Conservation (phyloP, 2,329 filamentous ascomycete genomes). For the Clarireedia hainanense region DNA sequence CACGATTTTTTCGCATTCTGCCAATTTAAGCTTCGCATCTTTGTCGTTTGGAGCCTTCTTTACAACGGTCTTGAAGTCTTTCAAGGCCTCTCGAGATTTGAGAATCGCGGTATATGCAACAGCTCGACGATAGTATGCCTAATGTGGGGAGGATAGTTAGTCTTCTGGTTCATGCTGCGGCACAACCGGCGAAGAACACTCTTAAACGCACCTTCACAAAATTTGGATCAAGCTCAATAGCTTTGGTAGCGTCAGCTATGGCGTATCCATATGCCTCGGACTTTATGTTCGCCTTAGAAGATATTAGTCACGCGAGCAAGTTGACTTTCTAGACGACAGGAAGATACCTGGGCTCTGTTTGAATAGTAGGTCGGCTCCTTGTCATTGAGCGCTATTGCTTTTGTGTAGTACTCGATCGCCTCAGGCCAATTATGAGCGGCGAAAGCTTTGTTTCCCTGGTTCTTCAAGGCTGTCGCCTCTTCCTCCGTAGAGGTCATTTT, state of each 20-base stretch:
- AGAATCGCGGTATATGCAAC: conserved; percentile 88
- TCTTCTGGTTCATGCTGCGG: background rate
- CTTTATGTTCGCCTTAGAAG: conserved; percentile 79
- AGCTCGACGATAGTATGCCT: conserved; percentile 93
- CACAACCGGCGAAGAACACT: background rate
- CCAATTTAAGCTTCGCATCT: conserved; percentile 81
- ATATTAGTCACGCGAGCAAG: conserved; percentile 41
- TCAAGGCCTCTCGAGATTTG: conserved; percentile 76
- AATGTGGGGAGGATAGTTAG: conserved; percentile 5
- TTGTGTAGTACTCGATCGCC: conserved; percentile 75
- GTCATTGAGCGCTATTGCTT: conserved; percentile 79
- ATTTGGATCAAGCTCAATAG: conserved; percentile 78
- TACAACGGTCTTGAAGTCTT: conserved; percentile 87
- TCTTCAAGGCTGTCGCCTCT: conserved; percentile 77
- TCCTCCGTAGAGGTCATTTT: conserved; percentile 36
- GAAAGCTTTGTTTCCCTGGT: conserved; percentile 92
- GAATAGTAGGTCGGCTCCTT: conserved; percentile 85
- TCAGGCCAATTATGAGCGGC: conserved; percentile 75
- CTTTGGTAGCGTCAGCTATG: conserved; percentile 81
- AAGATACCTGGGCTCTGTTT: conserved; percentile 82
- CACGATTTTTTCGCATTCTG: conserved; percentile 91
- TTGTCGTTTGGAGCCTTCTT: conserved; percentile 82
- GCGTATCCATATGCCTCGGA: conserved; percentile 92
- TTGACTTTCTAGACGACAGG: conserved; percentile 20
- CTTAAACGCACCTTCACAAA: conserved; percentile 68